Evolutionary conservation across 352 stramenopile genomes (phyloP), one percentile per base, ranked within the genome.

Genomic region (Phytopythium delawarense): DNA sequence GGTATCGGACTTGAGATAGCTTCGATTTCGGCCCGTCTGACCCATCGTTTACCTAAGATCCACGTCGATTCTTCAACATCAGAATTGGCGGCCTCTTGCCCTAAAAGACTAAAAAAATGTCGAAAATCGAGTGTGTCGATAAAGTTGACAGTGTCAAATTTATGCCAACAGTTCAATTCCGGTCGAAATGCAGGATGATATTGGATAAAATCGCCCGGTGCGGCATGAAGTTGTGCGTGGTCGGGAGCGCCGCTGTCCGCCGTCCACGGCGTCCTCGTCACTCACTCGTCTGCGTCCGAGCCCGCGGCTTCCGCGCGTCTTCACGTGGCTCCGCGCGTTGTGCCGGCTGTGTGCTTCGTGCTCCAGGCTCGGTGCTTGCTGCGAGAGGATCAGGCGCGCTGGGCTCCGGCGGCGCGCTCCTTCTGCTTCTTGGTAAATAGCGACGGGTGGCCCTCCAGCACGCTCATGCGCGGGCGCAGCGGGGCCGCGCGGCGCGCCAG

Each of bases 391-490:
- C 56, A 67, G 21, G 39, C 66, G 28, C 39, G 68, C 55, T 74
- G 42, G 12, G 30, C 35, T 9, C 35, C 12, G 9, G 35, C 28
- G 28, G 46, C 45, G 50, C 70, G 71, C 45, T 71, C 59, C 61
- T 88, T 88, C 67, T 92, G 79, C 61, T 88, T 88, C 71, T 89
- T 91, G 48, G 77, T 79, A 54, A 94, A 94, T 52, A 81, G 70
- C 40, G 82, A 73, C 30, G 74, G 25, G 57, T 94, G 84, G 52
- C 84, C 84, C 28, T 90, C 75, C 25, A 94, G 61, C 50, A 90
- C 68, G 61, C 78, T 86, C 74, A 89, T 88, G 49, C 84, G 78
- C 37, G 62, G 61, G 35, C 81, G 74, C 7, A 74, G 72, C n/a
- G 84, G 84, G 1, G 84, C 84, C 8, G 25, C 58, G 37, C 74